These are phyloP conservation scores for Yamadazyma diddensiae DNA, from an alignment of 1,139 yeast species.

Conservation along the genomic window DNA sequence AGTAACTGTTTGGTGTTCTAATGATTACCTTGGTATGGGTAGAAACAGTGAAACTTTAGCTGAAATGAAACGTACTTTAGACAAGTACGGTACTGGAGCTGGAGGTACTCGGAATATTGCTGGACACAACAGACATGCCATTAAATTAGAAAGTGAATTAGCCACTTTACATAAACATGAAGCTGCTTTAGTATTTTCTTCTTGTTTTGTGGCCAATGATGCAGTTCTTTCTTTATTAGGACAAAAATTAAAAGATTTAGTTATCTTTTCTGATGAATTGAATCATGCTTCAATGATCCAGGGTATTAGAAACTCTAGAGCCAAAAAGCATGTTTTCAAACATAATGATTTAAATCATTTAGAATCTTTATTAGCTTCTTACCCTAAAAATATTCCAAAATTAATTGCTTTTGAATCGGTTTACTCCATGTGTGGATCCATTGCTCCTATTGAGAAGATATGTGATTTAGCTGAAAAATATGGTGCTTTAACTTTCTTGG, in stretches of 20 bases:
- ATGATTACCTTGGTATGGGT: conserved; percentile 96
- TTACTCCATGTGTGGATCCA: conserved; percentile 97
- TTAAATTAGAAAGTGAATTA: conserved; percentile 77
- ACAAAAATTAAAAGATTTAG: conserved; percentile 83
- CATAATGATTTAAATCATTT: conserved; percentile 86
- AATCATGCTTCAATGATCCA: conserved; percentile 98
- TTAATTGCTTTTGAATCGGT: conserved; percentile 96
- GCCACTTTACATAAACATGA: conserved; percentile 94
- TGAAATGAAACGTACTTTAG: conserved; percentile 77
- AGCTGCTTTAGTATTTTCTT: conserved; percentile 90
- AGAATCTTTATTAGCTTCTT: conserved; percentile 71
- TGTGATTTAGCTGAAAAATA: conserved; percentile 96
- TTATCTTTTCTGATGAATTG: conserved; percentile 86
- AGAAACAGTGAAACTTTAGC: conserved; percentile 67
- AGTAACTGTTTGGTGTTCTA: conserved; percentile 98
- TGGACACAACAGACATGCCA: conserved; percentile 90
- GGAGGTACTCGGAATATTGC: conserved; percentile 99
- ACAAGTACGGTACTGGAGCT: conserved; percentile 95
- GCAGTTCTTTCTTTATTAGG: conserved; percentile 93
- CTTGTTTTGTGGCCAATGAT: conserved; percentile 96
- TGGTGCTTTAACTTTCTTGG: conserved; percentile 94
- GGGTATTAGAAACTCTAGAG: conserved; percentile 89
- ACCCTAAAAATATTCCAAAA: conserved; percentile 85
- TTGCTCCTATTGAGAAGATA: conserved; percentile 87
- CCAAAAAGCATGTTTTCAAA: conserved; percentile 83